Base-by-base conservation (phyloP, 768 basidiomycete species). In the Mycena sanguinolenta region DNA sequence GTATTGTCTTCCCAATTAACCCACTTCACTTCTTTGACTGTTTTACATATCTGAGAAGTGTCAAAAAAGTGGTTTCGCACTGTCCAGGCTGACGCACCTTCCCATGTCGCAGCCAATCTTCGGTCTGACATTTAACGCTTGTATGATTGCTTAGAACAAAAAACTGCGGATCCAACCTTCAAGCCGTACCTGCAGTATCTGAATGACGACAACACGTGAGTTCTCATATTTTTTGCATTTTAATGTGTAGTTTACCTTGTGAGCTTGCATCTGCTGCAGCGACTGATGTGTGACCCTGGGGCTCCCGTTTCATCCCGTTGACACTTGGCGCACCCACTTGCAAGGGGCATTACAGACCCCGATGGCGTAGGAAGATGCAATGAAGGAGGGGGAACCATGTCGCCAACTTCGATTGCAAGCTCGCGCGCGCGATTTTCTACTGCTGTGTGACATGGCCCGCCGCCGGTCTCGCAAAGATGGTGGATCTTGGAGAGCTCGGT, bases 61-160 rank as follows among this genome's bases (percentile, higher is more conserved):
- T 23, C 27, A 23, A 50, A 27, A 23, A 23, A 14, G 23, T 25
- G 49, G 14, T 25, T 19, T 50, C 52, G 25, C 49, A 9, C 52
- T 63, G 17, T 19, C 28, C 21, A 52, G 1, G 58, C n/a, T 30
- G 32, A 67, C 69, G 8, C 32, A 69, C 63, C 67, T 69, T 72
- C 5, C 67, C 59, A 46, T 72, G 71, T 36, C 67, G 58, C 16
- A 67, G 9, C 71, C 71, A 72, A 65, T 72, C 71, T 36, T 69
- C 65, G 9, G 58, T 69, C 28, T 72, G 71, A 30, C 71, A 72
- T 62, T 60, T 36, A 14, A 53, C 63, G n/a, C 71, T 72, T 42
- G 23, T 9, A 39, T n/a, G 25, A 39, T 8, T 34, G 7, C 12
- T 53, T 27, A 57, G 38, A 14, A 25, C 25, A 27, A 7, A 17